Evolutionary conservation across 495 filamentous ascomycete species (phyloP).

Genomic region (Aspergillus mulundensis): DNA sequence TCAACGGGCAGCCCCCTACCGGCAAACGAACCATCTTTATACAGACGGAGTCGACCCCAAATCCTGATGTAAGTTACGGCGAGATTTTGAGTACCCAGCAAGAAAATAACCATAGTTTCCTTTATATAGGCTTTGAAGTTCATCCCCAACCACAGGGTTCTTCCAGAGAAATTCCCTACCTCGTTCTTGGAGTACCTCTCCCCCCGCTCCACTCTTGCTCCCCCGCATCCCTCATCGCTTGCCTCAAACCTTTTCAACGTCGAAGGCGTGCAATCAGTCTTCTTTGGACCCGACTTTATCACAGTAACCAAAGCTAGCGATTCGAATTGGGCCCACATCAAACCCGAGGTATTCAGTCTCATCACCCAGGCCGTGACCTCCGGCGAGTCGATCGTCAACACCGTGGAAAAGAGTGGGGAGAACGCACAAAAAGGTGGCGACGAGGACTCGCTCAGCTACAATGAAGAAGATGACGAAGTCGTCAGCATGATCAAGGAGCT

Average conservation of each 20-base stretch:
- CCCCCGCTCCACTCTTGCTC: conserved; percentile 80
- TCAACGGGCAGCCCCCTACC: conserved; percentile 32
- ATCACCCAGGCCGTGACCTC: conserved; percentile 87
- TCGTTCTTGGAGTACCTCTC: conserved; percentile 88
- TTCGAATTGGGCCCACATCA: conserved; percentile 88
- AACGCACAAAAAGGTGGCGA: conserved; percentile 52
- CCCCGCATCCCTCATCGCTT: conserved; percentile 88
- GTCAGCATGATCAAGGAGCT: conserved; percentile 98
- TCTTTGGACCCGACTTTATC: conserved; percentile 93
- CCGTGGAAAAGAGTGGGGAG: conserved; percentile 56
- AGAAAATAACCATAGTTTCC: background rate
- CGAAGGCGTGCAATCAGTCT: conserved; percentile 89
- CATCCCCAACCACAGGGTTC: conserved; percentile 75
- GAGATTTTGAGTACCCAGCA: background rate
- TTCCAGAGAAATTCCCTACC: conserved; percentile 66
- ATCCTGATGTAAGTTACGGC: conserved; percentile 62
- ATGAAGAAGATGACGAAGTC: conserved; percentile 87
- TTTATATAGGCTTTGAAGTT: conserved; percentile 73
- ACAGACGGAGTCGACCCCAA: conserved; percentile 91
- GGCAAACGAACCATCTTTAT: conserved; percentile 86
- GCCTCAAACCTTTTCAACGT: conserved; percentile 85
- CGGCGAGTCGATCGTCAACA: conserved; percentile 76
- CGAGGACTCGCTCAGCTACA: conserved; percentile 66
- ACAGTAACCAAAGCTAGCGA: conserved; percentile 88
- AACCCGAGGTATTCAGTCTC: conserved; percentile 89